phyloP scores from a whole-genome alignment of 305 asterid genomes.

The Fraxinus sp. region DNA sequence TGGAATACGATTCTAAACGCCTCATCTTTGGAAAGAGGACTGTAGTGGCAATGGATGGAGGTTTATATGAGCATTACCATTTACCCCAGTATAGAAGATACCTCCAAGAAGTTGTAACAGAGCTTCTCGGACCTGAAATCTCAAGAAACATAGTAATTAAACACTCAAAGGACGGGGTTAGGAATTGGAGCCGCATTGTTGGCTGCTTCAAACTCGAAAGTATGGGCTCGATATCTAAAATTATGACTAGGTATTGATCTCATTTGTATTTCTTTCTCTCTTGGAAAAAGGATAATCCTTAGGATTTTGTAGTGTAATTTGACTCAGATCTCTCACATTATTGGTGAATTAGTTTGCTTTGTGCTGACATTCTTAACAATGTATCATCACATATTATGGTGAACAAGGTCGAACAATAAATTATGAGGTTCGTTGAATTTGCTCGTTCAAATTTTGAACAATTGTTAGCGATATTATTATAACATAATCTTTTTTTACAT shows the following conservation, averaged over 20 bases:
- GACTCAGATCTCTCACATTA: neutral
- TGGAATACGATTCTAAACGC: slow-evolving; percentile 63
- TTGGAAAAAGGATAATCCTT: neutral
- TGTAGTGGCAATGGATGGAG: slow-evolving; percentile 89
- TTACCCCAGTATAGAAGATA: slow-evolving; percentile 65
- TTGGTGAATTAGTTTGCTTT: neutral
- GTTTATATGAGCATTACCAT: slow-evolving; percentile 53
- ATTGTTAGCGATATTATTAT: neutral
- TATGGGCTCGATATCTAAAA: slow-evolving; percentile 39
- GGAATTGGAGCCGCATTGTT: slow-evolving; percentile 51
- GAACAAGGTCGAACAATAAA: neutral
- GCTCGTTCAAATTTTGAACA: neutral
- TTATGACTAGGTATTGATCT: neutral
- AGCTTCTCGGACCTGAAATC: slow-evolving; percentile 55
- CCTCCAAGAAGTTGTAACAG: slow-evolving; percentile 60
- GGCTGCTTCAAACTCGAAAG: slow-evolving; percentile 74
- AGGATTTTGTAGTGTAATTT: neutral
- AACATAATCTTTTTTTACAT: neutral
- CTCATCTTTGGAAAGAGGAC: slow-evolving; percentile 60
- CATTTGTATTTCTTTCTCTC: neutral
- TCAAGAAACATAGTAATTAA: slow-evolving; percentile 56
- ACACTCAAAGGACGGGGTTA: slow-evolving; percentile 83
- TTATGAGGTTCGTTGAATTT: neutral
- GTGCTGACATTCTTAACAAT: neutral
- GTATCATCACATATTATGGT: neutral